These are phyloP conservation scores for Coemansia sp. DNA, from an alignment of 371 early-diverging fungal species.

Conservation along the genomic window DNA sequence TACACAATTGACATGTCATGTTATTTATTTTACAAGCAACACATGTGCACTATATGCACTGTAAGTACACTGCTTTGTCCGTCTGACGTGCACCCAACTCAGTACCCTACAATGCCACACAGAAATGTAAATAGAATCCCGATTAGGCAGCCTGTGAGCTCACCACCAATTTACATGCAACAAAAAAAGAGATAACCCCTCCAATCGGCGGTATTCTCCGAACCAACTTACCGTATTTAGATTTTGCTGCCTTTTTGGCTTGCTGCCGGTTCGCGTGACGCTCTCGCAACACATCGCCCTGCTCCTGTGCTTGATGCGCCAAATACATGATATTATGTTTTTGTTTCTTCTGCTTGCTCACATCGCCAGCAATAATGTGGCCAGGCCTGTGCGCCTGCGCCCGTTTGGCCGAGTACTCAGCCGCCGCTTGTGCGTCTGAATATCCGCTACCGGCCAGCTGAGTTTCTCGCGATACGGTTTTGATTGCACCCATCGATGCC, in stretches of 20 bases:
- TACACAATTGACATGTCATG: neutral
- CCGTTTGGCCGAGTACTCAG: constrained; percentile 16
- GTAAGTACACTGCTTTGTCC: neutral
- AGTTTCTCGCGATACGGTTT: constrained; percentile 11
- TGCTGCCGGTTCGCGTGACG: constrained; percentile 62
- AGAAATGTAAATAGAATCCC: neutral
- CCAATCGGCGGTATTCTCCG: neutral
- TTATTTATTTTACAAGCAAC: neutral
- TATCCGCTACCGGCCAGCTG: constrained; percentile 29
- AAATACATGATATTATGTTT: constrained; percentile 79
- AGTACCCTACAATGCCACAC: constrained; percentile 8
- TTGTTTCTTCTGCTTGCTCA: constrained; percentile 57
- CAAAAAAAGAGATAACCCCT: neutral
- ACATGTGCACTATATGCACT: constrained; percentile 1
- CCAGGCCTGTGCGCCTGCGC: constrained; percentile 16
- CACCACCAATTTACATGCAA: neutral
- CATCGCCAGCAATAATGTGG: constrained; percentile 10
- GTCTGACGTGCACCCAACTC: neutral
- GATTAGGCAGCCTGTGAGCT: neutral
- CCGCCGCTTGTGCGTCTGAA: constrained; percentile 27
- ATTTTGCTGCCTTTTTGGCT: constrained; percentile 65
- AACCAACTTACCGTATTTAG: constrained; percentile 62
- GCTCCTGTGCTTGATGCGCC: constrained; percentile 69
- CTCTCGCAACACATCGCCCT: constrained; percentile 63
- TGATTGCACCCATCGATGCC: constrained; percentile 5